Conservation (phyloP, 345 rosid species). For the Viola odorata region DNA sequence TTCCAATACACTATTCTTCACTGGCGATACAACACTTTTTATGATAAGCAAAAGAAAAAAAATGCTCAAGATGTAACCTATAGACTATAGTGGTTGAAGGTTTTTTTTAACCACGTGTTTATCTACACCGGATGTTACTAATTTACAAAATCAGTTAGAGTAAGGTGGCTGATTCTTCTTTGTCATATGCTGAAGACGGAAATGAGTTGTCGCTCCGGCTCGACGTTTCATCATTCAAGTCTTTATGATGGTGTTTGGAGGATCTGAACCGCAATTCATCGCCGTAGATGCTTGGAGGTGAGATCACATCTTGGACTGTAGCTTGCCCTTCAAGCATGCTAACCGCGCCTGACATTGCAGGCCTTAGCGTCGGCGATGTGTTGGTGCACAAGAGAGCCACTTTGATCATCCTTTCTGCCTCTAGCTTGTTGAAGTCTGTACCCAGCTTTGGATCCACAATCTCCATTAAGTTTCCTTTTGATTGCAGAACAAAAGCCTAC, state of each 20-base stretch:
- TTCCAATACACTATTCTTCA: no score
- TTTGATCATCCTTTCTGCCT: slow-evolving; percentile 64
- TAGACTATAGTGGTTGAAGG: no score
- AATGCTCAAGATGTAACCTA: no score
- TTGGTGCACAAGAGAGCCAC: slow-evolving; percentile 81
- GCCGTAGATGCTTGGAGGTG: not conserved
- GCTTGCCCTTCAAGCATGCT: slow-evolving; percentile 75
- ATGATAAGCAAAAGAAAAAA: no score
- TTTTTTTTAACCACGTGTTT: no score
- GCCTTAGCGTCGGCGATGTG: slow-evolving; percentile 82
- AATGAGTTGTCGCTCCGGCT: not conserved
- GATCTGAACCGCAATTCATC: not conserved
- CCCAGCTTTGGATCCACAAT: slow-evolving; percentile 75
- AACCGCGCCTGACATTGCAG: slow-evolving; percentile 77
- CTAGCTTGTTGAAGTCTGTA: slow-evolving; percentile 41
- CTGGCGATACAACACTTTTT: no score
- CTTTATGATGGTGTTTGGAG: not conserved
- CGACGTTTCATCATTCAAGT: not conserved
- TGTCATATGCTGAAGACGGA: not conserved
- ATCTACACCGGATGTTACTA: no score
- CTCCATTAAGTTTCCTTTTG: slow-evolving; percentile 80
- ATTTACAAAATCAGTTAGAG: no score
- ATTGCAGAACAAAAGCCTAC: slow-evolving; percentile 88
- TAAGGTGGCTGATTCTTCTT: no score
- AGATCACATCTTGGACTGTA: slow-evolving; percentile 59